Conservation (phyloP, 2,329 filamentous ascomycete genomes). For the Neopestalotiopsis sp. region DNA sequence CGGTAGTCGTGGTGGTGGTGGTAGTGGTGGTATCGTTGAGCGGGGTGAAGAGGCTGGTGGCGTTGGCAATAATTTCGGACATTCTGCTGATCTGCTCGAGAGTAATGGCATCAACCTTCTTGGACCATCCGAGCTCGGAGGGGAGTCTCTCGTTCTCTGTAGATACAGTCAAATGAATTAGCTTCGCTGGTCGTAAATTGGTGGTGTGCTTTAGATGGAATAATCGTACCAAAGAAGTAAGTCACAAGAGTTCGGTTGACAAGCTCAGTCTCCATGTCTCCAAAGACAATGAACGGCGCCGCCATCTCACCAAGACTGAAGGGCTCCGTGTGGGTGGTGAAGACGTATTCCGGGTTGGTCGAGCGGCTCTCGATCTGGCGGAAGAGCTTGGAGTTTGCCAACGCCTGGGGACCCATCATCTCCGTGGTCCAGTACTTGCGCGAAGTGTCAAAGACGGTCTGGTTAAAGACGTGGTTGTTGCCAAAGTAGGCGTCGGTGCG, state of each 20-base stretch:
- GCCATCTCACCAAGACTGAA: constrained; percentile 57
- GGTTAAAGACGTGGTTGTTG: constrained; percentile 55
- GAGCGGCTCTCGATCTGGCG: constrained; percentile 48
- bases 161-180: neutral
- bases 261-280: constrained; percentile 43
- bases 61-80: neutral
- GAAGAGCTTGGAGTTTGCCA: constrained; percentile 49
- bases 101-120: constrained; percentile 11
- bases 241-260: constrained; percentile 46
- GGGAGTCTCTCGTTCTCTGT: constrained; percentile 17
- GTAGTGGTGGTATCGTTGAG: neutral
- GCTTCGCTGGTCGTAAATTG: neutral
- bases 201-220: neutral
- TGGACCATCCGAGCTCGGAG: constrained; percentile 13
- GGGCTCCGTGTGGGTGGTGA: constrained; percentile 44
- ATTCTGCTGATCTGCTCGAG: neutral
- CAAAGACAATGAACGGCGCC: constrained; percentile 55
- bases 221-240: constrained; percentile 49
- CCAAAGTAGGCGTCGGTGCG: constrained; percentile 49
- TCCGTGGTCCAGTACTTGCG: constrained; percentile 47
- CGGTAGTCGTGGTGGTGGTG: neutral
- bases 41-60: neutral
- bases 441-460: constrained; percentile 48
- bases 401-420: constrained; percentile 40
- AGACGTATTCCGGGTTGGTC: constrained; percentile 52